Evolutionary conservation across 306 rosid species (phyloP), one percentile per base, ranked within the genome.

Genomic region (Lotus japonicus): DNA sequence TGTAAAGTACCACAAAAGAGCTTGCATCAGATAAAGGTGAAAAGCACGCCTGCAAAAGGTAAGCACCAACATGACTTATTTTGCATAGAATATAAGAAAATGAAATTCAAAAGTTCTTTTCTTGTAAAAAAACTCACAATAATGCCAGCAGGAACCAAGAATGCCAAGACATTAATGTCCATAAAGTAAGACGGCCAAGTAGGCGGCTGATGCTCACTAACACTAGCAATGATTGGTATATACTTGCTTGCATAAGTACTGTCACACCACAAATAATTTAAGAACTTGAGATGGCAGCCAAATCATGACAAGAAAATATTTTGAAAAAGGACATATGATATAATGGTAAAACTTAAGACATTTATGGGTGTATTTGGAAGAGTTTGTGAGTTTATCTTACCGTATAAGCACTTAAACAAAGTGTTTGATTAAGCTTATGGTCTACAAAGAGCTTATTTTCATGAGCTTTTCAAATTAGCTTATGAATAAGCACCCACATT

Each of bases 151-250:
- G 99, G 99, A 85, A 95, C 97, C 73, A 95, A 83, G 81, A 95
- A 95, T 67, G 99, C 99, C 85, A 95, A 76, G 69, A 95, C 99
- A 72, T 95, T 95, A 72, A 95, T 88, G 84, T 95, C 99, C 99
- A 95, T 95, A 70, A 95, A 95, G 88, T 95, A 95, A 48, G 99
- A 95, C 81, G 99, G 99, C 99, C 99, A 95, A 43, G 99, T 95
- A 58, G 99, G 99, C 0, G 99, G 99, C 76, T 95, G 99, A 78
- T 95, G 99, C 89, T 95, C 99, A 70, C 99, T 95, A 77, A 95
- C 99, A 74, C 99, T 95, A 76, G 99, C 99, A 81, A 95, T 95
- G 84, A 95, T 95, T 35, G 99, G 99, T 58, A 95, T 95, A 81
- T 95, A 95, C 87, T 95, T 95, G 96, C 99, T 95, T 61, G 99